Evolutionary conservation across 75 land plant genomes (phyloP).

Genomic region (Ceratopteris richardii): DNA sequence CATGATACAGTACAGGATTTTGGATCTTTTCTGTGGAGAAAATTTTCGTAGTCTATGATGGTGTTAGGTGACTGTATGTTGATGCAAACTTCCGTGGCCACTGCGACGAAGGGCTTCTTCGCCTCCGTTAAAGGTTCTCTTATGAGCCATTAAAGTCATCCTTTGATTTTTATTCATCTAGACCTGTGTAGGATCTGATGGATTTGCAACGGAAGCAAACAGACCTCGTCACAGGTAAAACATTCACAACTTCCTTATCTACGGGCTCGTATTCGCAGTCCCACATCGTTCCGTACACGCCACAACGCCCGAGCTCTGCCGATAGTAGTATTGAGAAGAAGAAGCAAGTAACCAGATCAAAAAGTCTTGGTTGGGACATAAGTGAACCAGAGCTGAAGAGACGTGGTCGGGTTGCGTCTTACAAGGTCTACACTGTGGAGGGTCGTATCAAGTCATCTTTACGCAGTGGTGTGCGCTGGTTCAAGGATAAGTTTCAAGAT

Average conservation of each 20-base stretch:
- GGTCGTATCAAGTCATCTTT: constrained; percentile 65
- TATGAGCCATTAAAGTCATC: too few species aligned
- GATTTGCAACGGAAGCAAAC: background rate
- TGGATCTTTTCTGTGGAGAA: too few species aligned
- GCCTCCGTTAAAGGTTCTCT: too few species aligned
- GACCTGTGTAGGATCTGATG: background rate
- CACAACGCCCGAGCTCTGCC: background rate
- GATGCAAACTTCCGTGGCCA: too few species aligned
- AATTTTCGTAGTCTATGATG: too few species aligned
- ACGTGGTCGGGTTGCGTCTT: constrained; percentile 72
- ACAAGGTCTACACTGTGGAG: constrained; percentile 65
- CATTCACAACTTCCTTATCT: background rate
- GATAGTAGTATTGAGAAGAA: too few species aligned
- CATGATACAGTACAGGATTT: too few species aligned
- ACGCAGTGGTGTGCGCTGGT: constrained; percentile 64
- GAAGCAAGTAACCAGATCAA: too few species aligned
- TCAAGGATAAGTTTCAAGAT: constrained; percentile 56
- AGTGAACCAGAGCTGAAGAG: constrained; percentile 74
- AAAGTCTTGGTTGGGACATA: constrained; percentile 12
- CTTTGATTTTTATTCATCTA: too few species aligned
- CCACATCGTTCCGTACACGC: background rate
- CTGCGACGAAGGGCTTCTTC: too few species aligned
- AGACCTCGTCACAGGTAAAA: background rate
- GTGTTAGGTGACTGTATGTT: too few species aligned
- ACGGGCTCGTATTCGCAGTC: background rate